Base-by-base conservation (phyloP, 441 rosid genomes). In the Macaranga tanarius region DNA sequence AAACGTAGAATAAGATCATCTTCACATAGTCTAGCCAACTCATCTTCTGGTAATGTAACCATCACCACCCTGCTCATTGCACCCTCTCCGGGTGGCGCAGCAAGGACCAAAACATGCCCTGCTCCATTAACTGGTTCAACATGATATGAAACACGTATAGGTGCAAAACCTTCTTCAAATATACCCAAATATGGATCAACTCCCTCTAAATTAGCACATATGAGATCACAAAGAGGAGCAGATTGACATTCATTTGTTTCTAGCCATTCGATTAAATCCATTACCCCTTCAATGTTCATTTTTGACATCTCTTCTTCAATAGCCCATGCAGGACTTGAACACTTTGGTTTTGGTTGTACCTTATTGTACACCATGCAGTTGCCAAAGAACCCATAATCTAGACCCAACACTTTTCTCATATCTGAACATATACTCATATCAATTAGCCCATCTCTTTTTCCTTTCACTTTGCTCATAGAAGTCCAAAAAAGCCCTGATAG, bases 241-340 rank as follows among this genome's bases (percentile, higher is more conserved):
- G 60, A 60, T 23, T 58, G 73, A 2, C 10, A 15, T 59, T 73
- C 74, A 3, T 79, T 71, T 23, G 57, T 17, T 50, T 79, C 69
- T 3, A 92, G 69, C 95, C 95, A 88, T 50, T 87, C 85, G 58
- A 88, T 83, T 73, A 88, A 80, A 65, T 84, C 92, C 88, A 76
- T 77, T 56, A 89, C 82, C 58, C 73, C 73, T 20, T 85, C 83
- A 11, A 23, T 75, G 44, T 84, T 76, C 77, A 87, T 81, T 69
- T 81, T 65, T 54, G 71, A 73, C 59, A 75, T 72, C 17, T 20
- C 75, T 26, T 83, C 81, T 56, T 70, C 70, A 16, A 88, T 80
- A 31, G 86, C 87, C 77, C 48, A 45, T 0, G 78, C 70, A 9
- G 82, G 91, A 67, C 73, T 72, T 19, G 79, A 45, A 59, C 82